Base-by-base conservation (phyloP, 2,329 filamentous ascomycete species). In the Talaromyces sp. region DNA sequence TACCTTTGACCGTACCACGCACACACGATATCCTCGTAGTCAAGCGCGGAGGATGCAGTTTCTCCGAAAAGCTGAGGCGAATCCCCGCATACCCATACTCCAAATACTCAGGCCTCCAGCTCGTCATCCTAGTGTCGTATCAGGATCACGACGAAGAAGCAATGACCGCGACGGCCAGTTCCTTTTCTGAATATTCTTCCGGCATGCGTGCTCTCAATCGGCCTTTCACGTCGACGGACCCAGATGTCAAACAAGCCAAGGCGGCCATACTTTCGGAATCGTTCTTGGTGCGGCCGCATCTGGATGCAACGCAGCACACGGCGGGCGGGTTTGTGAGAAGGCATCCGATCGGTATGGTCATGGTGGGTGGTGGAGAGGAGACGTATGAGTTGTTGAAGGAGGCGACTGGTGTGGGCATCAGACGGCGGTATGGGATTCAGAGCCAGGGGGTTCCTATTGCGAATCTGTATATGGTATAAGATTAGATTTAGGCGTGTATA, bases 1-100 rank as follows among this genome's bases (percentile, higher is more conserved):
- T 91, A 58, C 74, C 85, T 13, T 67, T 79, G 1, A 73, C 79
- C 8, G 74, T 87, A 3, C 81, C 80, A 0, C 80, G 79, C 47
- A 76, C 73, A 1, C 77, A 96, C 75, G 88, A 96, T 57, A 81
- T 98, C 63, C 87, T 99, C 62, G 84, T 96, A 56, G 82, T 98
- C 68, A 87, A 85, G 30, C 87, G 95, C 6, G 93, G 95, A 44
- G 87, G 86, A 0, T 99, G 95, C 77, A 89, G 84, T 27, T 98
- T 98, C 74, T 88, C 85, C 39, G 78, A 88, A 30, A 99, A 99
- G 74, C 78, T 98, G 0, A 82, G 84, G 57, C 93, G 91, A 66
- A 92, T 98, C n/a, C 92, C 93, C 0, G 84, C 85, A 10, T 93
- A 88, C 71, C 81, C 86, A 1, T 87, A 90, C 0, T 80, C 81